Base-by-base conservation (phyloP, 2,329 filamentous ascomycete genomes). In the Xylaria sp. region DNA sequence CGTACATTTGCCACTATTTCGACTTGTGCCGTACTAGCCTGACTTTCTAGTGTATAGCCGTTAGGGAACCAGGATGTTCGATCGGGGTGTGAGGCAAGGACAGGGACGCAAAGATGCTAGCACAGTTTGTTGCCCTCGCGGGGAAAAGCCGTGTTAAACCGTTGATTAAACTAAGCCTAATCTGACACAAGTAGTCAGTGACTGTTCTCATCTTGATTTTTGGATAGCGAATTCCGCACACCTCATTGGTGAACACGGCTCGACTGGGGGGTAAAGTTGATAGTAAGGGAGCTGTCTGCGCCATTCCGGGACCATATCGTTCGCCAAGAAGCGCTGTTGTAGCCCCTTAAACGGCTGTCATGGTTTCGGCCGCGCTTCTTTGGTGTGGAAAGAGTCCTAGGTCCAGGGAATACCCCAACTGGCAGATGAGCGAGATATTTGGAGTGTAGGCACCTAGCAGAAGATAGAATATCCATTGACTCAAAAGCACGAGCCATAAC, bases 1-100 rank as follows among this genome's bases (percentile, higher is more conserved):
- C 28, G 6, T 28, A 28, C 3, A 28, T 28, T 28, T 28, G 3
- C 28, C 28, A 28, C 3, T 28, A 2, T 28, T 28, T 28, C 3
- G 28, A 2, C 3, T 2, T 28, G 28, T 28, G 3, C 28, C 28
- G 28, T 28, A 3, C 25, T 2, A 25, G 2, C 25, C 3, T 25
- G 28, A 28, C 3, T 28, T 28, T 28, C 28, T 28, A 28, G 52
- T 9, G 31, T 12, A 36, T 36, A 36, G 25, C 18, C 18, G 5
- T 20, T 46, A 31, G 25, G 39, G 1, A 0, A 25, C 15, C n/a
- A 31, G 1, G 9, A 46, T 12, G 8, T 18, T 31, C 15, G 23
- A 28, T 41, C 55, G 20, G 18, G 54, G 39, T 57, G 20, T 20
- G 54, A 58, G 39, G 39, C 39, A 58, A 58, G 56, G 56, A 58